Percentiles rank a stretch among this genome's conserved stretches.
Evolutionary conservation across 805 yeast genomes (phyloP).

Genomic region (Starmerella floricola): DNA sequence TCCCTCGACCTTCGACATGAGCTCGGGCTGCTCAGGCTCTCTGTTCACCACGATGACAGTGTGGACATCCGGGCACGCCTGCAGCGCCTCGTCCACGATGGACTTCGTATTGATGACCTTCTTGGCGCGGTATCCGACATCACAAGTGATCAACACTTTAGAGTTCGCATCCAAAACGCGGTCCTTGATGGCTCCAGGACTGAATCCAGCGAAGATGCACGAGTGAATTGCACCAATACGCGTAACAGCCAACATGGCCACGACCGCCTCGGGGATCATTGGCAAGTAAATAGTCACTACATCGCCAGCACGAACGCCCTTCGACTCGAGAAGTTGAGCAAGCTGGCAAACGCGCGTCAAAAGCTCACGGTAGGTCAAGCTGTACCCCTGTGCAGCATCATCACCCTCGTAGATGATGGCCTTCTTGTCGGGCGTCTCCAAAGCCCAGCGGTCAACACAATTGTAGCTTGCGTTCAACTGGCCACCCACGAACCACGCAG

Average conservation of each 20-base stretch:
- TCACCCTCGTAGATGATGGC: conserved; percentile 82
- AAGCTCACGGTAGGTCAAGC: conserved; percentile 75
- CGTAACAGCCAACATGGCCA: conserved; percentile 85
- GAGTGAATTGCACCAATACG: conserved; percentile 95
- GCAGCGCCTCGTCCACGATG: conserved; percentile 89
- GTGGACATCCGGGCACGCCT: conserved; percentile 54
- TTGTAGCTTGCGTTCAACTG: conserved; percentile 85
- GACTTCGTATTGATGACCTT: conserved; percentile 83
- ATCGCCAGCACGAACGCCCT: conserved; percentile 91
- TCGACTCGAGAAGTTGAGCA: conserved; percentile 67
- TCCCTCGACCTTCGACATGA: conserved; percentile 48
- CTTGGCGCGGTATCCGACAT: conserved; percentile 82
- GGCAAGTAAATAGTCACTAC: conserved; percentile 94
- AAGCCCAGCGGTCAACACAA: conserved; percentile 92
- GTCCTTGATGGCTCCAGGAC: conserved; percentile 83
- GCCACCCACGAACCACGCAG: conserved; percentile 92
- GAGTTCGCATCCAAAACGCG: conserved; percentile 81
- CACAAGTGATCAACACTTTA: conserved; percentile 80
- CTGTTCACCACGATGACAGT: conserved; percentile 81
- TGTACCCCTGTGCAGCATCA: conserved; percentile 60
- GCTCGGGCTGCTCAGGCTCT: conserved; percentile 33
- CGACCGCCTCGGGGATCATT: conserved; percentile 93
- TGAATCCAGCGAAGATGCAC: conserved; percentile 93
- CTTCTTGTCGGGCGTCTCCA: conserved; percentile 64
- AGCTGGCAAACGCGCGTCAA: conserved; percentile 72